Base-by-base conservation (phyloP, 306 rosid species). In the Cucurbita pepo region DNA sequence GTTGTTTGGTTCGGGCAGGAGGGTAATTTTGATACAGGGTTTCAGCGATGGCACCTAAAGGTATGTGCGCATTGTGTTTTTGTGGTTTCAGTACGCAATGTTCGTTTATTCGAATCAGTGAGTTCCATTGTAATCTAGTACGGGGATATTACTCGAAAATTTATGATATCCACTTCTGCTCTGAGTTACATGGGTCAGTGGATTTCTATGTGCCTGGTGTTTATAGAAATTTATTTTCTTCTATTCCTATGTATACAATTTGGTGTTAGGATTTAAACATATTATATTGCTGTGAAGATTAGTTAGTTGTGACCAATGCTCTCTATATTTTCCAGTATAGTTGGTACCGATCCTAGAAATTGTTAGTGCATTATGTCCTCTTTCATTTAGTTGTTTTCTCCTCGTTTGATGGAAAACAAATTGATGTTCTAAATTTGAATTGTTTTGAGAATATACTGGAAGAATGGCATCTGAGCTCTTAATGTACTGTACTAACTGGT, bases 11-110 rank as follows among this genome's bases (percentile, higher is more conserved):
- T 8, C 36, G 10, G 19, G 9, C 56, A 66, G 72, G 72, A 44
- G 4, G 7, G 38, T 19, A 21, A 5, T 21, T 66, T 13, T 44
- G 54, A 16, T 66, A 5, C 40, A 44, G 56, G 56, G 7, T 67
- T 37, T 67, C 73, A 67, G 40, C 73, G 13, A 67, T 67, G 73
- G 73, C 72, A 6, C 72, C 73, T 22, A 67, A 67, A 67, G 73
- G 73, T 67, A 47, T 13, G 13, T 1, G 2, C 5, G 4, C 73
- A 19, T 22, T 67, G 8, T 65, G 53, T 43, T 43, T 43, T 65
- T 44, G 9, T 44, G 37, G 7, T 67, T 47, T 47, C 7, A 45
- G 6, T 25, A 18, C n/a, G 1, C 1, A 16, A 18, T 63, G 70
- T 41, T 40, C 52, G 16, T 61, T 62, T 62, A 9, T 9, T 62